Evolutionary conservation across 2,329 filamentous ascomycete genomes (phyloP).

Genomic region (Fusarium chuoi): DNA sequence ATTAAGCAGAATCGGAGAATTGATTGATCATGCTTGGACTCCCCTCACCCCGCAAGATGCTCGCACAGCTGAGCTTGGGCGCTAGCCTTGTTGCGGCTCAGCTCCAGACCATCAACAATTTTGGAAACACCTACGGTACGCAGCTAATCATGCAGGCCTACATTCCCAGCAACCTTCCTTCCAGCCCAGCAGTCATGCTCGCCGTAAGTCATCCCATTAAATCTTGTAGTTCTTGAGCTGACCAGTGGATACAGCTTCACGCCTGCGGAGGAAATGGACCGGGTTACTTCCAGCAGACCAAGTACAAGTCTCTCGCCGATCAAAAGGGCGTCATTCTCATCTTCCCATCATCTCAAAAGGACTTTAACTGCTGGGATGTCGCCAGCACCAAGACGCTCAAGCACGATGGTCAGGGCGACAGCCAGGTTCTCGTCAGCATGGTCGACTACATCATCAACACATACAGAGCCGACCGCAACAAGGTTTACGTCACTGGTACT

Average conservation of each 20-base stretch:
- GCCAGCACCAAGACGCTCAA: constrained; percentile 7
- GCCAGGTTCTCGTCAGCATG: constrained; percentile 12
- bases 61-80: constrained; percentile 6
- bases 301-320: constrained; percentile 4
- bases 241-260: not conserved
- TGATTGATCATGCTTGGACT: not conserved
- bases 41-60: not conserved
- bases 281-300: constrained; percentile 6
- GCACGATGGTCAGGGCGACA: constrained; percentile 8
- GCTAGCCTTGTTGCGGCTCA: constrained; percentile 14
- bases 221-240: fast-evolving
- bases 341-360: not conserved
- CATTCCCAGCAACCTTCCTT: not conserved
- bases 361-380: constrained; percentile 8
- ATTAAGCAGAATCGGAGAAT: not conserved
- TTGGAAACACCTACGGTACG: constrained; percentile 1
- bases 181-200: not conserved
- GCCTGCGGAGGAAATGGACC: not conserved
- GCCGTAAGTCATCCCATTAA: not conserved
- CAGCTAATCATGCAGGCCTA: constrained; percentile 5
- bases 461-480: not conserved
- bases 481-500: constrained; percentile 4
- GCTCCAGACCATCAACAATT: constrained; percentile 18
- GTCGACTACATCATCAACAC: constrained; percentile 8
- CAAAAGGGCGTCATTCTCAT: not conserved